Conservation (phyloP, 805 yeast genomes). For the Wickerhamiella kurtzmanii region DNA sequence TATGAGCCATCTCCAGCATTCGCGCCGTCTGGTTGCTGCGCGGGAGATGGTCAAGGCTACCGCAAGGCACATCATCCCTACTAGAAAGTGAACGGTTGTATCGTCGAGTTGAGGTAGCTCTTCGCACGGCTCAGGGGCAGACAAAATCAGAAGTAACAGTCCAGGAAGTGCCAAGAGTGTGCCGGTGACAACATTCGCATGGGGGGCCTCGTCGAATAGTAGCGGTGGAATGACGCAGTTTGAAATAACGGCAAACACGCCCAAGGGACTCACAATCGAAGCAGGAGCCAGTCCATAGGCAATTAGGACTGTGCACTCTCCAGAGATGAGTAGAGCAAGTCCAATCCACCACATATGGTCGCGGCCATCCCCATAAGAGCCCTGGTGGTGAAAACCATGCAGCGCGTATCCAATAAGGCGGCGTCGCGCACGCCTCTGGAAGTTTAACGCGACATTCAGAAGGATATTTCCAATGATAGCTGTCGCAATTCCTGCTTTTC, state of each 20-base stretch:
- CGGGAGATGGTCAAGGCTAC: background rate
- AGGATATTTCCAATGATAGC: slow-evolving; percentile 30
- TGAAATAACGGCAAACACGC: slow-evolving; percentile 36
- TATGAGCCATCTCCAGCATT: slow-evolving; percentile 3
- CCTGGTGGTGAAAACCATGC: slow-evolving; percentile 14
- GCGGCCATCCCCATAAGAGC: slow-evolving; percentile 9
- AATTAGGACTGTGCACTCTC: slow-evolving; percentile 36
- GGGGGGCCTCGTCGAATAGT: slow-evolving; percentile 30
- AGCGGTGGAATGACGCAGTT: slow-evolving; percentile 38
- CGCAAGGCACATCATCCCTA: background rate
- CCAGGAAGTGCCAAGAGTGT: slow-evolving; percentile 32
- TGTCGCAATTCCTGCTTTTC: slow-evolving; percentile 23
- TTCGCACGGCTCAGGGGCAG: slow-evolving; percentile 20
- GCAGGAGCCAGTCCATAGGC: slow-evolving; percentile 39
- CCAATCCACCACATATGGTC: slow-evolving; percentile 32
- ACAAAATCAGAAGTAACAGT: slow-evolving; percentile 30
- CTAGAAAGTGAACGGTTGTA: background rate
- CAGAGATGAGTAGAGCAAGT: slow-evolving; percentile 30
- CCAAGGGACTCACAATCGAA: slow-evolving; percentile 36
- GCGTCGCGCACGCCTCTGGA: slow-evolving; percentile 31
- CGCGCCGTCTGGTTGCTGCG: background rate
- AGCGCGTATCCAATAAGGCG: slow-evolving; percentile 20
- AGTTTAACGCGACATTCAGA: slow-evolving; percentile 29
- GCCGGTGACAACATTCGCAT: slow-evolving; percentile 28
- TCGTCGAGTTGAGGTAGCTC: background rate